These are phyloP conservation scores for Backusella tarrabulga DNA, from an alignment of 192 early-diverging fungal species.

Conservation along the genomic window DNA sequence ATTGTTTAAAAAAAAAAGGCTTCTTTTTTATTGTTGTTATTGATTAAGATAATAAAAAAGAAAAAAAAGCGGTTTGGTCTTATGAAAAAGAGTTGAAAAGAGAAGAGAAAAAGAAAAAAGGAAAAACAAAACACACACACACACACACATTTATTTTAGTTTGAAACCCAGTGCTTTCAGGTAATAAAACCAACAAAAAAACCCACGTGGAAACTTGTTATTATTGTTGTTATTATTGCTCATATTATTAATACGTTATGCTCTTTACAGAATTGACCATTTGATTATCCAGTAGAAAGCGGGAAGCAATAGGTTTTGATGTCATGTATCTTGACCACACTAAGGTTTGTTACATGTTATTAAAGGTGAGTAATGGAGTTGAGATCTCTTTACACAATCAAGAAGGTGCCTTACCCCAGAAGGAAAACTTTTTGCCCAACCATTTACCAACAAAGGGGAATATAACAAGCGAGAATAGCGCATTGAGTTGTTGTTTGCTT, in stretches of 20 bases:
- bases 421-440: constrained; percentile 50
- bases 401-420: constrained; percentile 39
- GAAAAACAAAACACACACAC: background rate
- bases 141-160: background rate
- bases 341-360: background rate
- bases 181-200: background rate
- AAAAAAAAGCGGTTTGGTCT: background rate
- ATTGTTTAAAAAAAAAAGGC: constrained; percentile 3
- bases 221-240: background rate
- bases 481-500: constrained; percentile 46
- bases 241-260: background rate
- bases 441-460: constrained; percentile 52
- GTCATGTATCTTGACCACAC: constrained; percentile 16
- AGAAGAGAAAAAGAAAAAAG: background rate
- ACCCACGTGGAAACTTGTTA: background rate
- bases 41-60: background rate
- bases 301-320: background rate
- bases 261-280: constrained; percentile 13
- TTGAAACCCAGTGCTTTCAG: background rate
- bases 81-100: background rate
- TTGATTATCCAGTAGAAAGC: background rate
- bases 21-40: background rate
- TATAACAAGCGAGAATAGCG: constrained; percentile 48
- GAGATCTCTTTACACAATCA: background rate
- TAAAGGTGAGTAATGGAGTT: background rate